Base-by-base conservation (phyloP, 805 yeast genomes). In the Lipomyces japonicus region DNA sequence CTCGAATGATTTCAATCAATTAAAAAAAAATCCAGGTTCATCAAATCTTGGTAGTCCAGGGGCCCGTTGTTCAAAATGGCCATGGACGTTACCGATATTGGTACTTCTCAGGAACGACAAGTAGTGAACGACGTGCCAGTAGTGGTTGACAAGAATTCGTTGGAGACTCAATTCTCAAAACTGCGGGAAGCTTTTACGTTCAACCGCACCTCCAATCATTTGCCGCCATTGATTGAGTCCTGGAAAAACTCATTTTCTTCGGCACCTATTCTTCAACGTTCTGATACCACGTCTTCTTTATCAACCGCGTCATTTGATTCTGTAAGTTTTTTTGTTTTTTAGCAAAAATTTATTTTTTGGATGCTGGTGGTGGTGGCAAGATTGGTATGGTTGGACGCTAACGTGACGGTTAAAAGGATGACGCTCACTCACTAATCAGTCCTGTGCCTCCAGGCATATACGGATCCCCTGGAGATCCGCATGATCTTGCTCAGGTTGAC, bases 401-500 rank as follows among this genome's bases (percentile, higher is more conserved):
- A n/a, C 37, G 22, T 12, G 4, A 18, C 2, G 23, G 38, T 14
- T 14, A 12, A n/a, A 18, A 42, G 50, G 50, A 42, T 21, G 51
- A 43, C 10, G 14, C 30, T 14, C 48, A 46, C 16, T 42, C 53
- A 12, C 30, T 35, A 18, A 44, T 28, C 26, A 36, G 51, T 2
- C 41, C 46, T 23, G 37, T 31, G 12, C 50, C 53, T 19, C 51
- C 50, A 4, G 50, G 39, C 3, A 39, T 36, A 30, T 30, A 22
- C 3, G 57, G 51, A 6, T 46, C 54, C 1, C 61, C 58, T 3
- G 57, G 56, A 22, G 60, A 57, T 25, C 60, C 53, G 2, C 44
- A 48, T 24, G 58, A 53, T 19, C 53, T 61, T n/a, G 53, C 48
- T 2, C 36, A 16, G 16, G 48, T 72, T 28, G 64, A 72, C 2